These are phyloP conservation scores for Periconia sp. DNA, from an alignment of 2,329 filamentous ascomycete genomes.

Conservation along the genomic window DNA sequence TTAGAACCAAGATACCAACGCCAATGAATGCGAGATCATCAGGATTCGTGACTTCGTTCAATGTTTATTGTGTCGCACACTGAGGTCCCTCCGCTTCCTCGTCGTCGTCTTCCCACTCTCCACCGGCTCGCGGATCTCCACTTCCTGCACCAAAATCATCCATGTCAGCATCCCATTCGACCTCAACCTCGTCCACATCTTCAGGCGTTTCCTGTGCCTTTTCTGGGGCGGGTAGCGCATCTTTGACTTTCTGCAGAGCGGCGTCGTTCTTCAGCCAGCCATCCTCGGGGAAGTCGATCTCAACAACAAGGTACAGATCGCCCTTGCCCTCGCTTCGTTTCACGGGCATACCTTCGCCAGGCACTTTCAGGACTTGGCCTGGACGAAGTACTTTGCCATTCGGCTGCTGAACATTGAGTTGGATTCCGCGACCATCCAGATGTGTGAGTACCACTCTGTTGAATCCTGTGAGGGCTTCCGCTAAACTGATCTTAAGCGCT, in stretches of 20 bases:
- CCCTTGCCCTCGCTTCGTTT: constrained; percentile 84
- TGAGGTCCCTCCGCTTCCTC: constrained; percentile 64
- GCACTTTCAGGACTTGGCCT: constrained; percentile 80
- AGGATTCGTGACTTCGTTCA: neutral
- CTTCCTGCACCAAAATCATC: constrained; percentile 79
- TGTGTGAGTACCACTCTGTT: constrained; percentile 88
- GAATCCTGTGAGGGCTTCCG: constrained; percentile 86
- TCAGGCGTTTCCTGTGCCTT: constrained; percentile 62
- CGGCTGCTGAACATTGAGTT: constrained; percentile 70
- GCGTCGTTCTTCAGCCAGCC: constrained; percentile 75
- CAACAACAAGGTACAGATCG: constrained; percentile 83
- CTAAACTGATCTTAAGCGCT: constrained; percentile 76
- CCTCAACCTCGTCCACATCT: constrained; percentile 82
- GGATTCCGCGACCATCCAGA: constrained; percentile 88
- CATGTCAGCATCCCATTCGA: constrained; percentile 71
- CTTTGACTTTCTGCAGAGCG: constrained; percentile 68
- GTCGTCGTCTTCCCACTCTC: constrained; percentile 72
- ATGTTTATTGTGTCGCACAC: constrained; percentile 68
- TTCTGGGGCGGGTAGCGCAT: constrained; percentile 69
- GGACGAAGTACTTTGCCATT: constrained; percentile 78
- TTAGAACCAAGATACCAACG: constrained; percentile 5
- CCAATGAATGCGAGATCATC: constrained; percentile 9
- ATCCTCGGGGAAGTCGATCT: constrained; percentile 85
- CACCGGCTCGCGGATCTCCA: constrained; percentile 66
- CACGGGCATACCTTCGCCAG: constrained; percentile 90